Evolutionary conservation across 2,329 filamentous ascomycete genomes (phyloP), one percentile per base, ranked within the genome.

Genomic region (Pyrenophora seminiperda): DNA sequence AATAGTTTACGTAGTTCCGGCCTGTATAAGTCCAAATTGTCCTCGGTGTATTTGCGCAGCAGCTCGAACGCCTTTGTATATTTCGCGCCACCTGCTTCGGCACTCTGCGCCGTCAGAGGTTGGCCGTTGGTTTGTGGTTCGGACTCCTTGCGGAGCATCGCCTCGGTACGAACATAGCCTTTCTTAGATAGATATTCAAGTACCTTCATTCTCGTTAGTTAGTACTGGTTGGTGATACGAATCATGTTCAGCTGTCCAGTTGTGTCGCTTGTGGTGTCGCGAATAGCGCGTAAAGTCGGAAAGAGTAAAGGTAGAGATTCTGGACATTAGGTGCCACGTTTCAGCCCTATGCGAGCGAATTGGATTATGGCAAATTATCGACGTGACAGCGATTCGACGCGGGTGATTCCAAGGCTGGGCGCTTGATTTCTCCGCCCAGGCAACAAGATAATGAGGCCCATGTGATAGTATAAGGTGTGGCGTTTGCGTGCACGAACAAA

Each of bases 181-280:
- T 97, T 92, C 73, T 99, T 99, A 2, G 91, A 84, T 1, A 99
- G 81, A 72, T 99, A 99, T 64, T 99, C 94, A 7, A 96, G 92
- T 3, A 99, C 87, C 86, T 89, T 65, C 7, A 18, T 17, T 10
- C 2, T 11, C 11, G 44, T 62, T 29, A 63, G 52, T 38, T 51
- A 20, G 9, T 4, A 11, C 24, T 27, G 24, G 7, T 13, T 9
- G 24, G 9, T 17, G 14, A 29, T 13, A n/a, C 30, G 14, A 27
- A 15, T 41, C 19, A 38, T 38, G 20, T 29, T 19, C 7, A 24
- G 31, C 17, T 41, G 19, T 18, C 13, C 24, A 5, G 11, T 31
- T 20, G 42, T 19, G 40, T 4, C 18, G 40, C 7, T 5, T 14
- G 19, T 19, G 2, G 19, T 20, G 32, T 43, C 34, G 5, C 17